Evolutionary conservation across 768 basidiomycete genomes (phyloP).

Genomic region (Glaciozyma martinii): DNA sequence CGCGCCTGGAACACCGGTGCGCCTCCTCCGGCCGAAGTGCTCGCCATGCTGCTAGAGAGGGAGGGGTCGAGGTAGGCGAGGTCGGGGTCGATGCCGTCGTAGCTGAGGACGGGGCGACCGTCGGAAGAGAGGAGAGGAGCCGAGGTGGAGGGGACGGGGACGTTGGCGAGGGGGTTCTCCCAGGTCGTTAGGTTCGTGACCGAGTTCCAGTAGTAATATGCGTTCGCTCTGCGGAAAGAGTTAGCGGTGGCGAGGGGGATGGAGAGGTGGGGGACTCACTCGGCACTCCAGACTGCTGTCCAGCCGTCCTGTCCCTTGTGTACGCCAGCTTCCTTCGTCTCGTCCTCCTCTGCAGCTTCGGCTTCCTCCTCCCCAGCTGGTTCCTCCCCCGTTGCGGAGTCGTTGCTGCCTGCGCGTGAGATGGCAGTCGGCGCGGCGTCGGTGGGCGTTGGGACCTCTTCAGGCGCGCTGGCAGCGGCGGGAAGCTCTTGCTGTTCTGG

Average conservation of each 20-base stretch:
- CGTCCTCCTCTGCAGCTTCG: neutral
- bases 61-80: slow-evolving; percentile 25
- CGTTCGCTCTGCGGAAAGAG: slow-evolving; percentile 13
- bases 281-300: slow-evolving; percentile 23
- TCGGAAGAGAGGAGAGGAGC: neutral
- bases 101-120: neutral
- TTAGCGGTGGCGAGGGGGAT: neutral
- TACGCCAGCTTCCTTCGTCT: neutral
- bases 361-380: neutral
- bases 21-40: neutral
- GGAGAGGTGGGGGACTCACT: slow-evolving; percentile 7
- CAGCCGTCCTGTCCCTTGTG: slow-evolving; percentile 6
- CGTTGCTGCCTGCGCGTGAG: neutral
- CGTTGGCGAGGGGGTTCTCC: slow-evolving; percentile 14
- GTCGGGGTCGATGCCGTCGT: slow-evolving; percentile 23
- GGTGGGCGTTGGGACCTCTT: too few species aligned
- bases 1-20: slow-evolving; percentile 10
- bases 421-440: too few species aligned
- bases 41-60: neutral
- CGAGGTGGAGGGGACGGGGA: neutral
- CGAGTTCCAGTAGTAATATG: slow-evolving; percentile 30
- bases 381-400: neutral
- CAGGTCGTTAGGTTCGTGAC: slow-evolving; percentile 11
- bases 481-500: too few species aligned
- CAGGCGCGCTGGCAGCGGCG: too few species aligned